Evolutionary conservation across 164 flowering plant genomes (phyloP), one percentile per base, ranked within the genome.

Genomic region (Annona squamosa): DNA sequence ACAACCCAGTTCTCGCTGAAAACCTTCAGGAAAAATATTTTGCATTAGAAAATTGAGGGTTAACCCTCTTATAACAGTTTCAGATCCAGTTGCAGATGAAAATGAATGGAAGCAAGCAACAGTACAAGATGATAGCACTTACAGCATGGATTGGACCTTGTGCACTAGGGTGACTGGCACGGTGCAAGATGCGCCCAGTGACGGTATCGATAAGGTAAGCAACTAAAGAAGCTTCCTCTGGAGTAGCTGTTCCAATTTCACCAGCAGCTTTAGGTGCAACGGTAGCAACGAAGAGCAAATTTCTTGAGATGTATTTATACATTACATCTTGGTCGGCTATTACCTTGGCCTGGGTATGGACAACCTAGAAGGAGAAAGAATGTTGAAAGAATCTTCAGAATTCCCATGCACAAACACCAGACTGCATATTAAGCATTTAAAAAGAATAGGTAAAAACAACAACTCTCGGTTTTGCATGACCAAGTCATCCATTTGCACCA

Each of bases 1-100:
- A 96, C 90, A 77, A 93, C 91, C 98, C 99, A 96, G 79, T 96
- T 96, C 88, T 96, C 99, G 76, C 98, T 90, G 76, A 93, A 78
- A 63, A 91, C 95, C 99, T 96, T 77, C 81, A 84, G 26, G 77
- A 3, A 73, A 37, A 79, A 73, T 3, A 74, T 68, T 26, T 26
- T 17, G 65, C 18, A 76, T 71, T 61, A 17, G 68, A 1, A 69
- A 71, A 65, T 47, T 62, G 48, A 73, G 47, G 48, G 47, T 19
- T 37, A 19, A 10, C 37, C 13, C 37, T 12, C 42, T n/a, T n/a
- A 64, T 19, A 64, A 64, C 7, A 64, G 42, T 64, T 64, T 6
- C 67, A 64, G 9, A 19, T 37, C 13, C 12, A 18, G 37, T 41
- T 64, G 67, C 37, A 47, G 10, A 59, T 10, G 63, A 71, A 61